These are phyloP conservation scores for Aspergillus conjunctus DNA, from an alignment of 495 filamentous ascomycete genomes.

Conservation along the genomic window DNA sequence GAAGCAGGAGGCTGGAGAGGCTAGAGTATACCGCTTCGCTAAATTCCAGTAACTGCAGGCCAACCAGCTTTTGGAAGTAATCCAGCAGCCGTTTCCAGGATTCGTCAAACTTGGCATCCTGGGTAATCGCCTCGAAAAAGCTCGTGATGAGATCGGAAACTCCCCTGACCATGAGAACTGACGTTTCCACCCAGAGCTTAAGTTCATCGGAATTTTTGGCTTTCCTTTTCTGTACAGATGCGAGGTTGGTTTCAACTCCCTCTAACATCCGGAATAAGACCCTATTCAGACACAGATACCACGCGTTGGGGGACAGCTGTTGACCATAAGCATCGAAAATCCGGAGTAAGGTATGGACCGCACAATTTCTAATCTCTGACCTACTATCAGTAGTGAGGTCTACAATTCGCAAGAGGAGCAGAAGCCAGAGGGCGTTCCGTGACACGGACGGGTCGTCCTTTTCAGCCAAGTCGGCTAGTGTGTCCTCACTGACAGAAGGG, in stretches of 20 bases:
- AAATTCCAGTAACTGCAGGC: slow-evolving; percentile 63
- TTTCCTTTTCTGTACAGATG: slow-evolving; percentile 27
- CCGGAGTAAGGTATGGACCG: slow-evolving; percentile 84
- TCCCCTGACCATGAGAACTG: slow-evolving; percentile 71
- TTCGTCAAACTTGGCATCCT: slow-evolving; percentile 56
- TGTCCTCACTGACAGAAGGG: slow-evolving; percentile 43
- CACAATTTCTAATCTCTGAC: slow-evolving; percentile 87
- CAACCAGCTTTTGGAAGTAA: slow-evolving; percentile 62
- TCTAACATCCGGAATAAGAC: slow-evolving; percentile 77
- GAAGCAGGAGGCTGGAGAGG: slow-evolving; percentile 65
- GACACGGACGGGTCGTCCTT: slow-evolving; percentile 43
- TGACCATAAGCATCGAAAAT: slow-evolving; percentile 93
- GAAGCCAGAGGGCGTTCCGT: slow-evolving; percentile 73
- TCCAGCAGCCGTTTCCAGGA: slow-evolving; percentile 72
- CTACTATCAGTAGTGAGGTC: slow-evolving; percentile 75
- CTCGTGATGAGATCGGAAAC: slow-evolving; percentile 66
- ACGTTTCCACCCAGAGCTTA: slow-evolving; percentile 73
- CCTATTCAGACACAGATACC: slow-evolving; percentile 78
- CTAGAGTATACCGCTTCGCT: slow-evolving; percentile 72
- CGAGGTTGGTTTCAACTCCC: slow-evolving; percentile 37
- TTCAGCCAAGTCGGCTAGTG: slow-evolving; percentile 38
- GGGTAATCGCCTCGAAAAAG: slow-evolving; percentile 63
- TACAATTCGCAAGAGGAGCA: slow-evolving; percentile 76
- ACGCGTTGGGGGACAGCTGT: slow-evolving; percentile 73
- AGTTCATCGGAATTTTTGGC: slow-evolving; percentile 34